Base-by-base conservation (phyloP, 176 grass and related monocot species). In the Phoenix roebelenii region DNA sequence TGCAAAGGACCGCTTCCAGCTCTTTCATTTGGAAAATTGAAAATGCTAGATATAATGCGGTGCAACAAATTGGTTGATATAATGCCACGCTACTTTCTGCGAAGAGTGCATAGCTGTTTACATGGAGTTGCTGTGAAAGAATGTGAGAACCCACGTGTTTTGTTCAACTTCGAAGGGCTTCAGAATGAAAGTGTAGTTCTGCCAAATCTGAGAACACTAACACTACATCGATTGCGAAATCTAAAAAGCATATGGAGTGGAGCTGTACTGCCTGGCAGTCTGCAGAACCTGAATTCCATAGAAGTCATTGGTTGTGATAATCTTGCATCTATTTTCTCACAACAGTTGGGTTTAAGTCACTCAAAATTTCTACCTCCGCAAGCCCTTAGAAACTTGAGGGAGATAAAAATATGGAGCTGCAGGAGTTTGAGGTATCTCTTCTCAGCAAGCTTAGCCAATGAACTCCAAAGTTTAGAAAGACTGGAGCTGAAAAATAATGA, bases 61-160 rank as follows among this genome's bases (percentile, higher is more conserved):
- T 74, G 72, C 15, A 56, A 50, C 57, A 65, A 55, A 1, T 22
- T 66, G 16, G 29, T 57, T 54, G 30, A 55, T 15, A n/a, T 66
- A 48, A 48, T 74, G 51, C 61, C 72, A 23, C 23, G 57, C 7
- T 44, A 56, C 15, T 74, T 74, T 22, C 63, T 74, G 49, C 18
- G 48, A 18, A 64, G 72, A 50, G 54, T 74, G 18, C 50, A 66
- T 65, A 6, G 2, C 12, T 18, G 50, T 15, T 50, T 66, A 5
- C 20, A 29, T 2, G 50, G 30, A 2, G 49, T 66, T 24, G 0
- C 14, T 53, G 17, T 66, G n/a, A 9, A 18, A 14, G 16, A 14
- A 14, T 28, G 22, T 28, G 7, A 22, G 17, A 16, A 7, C 2
- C 50, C 25, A 50, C 3, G 6, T 17, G 54, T 35, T 25, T 16